Evolutionary conservation across 192 early-diverging fungal genomes (phyloP).

Genomic region (Entomortierella beljakovae): DNA sequence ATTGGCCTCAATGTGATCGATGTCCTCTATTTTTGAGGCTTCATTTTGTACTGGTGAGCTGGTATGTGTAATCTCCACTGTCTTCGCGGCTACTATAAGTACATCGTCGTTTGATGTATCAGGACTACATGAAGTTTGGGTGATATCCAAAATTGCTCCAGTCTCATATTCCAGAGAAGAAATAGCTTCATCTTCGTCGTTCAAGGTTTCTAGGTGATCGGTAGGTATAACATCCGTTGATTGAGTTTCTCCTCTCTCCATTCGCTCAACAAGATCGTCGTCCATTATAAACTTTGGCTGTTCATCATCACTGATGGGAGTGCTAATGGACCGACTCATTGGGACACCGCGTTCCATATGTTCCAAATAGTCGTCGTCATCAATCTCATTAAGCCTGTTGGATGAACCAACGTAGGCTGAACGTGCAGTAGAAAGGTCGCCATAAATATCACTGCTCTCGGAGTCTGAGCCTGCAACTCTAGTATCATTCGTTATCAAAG

Average conservation of each 20-base stretch:
- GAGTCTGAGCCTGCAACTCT: slow-evolving; percentile 1
- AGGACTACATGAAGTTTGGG: neutral
- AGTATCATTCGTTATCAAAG: neutral
- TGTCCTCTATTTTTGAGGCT: too few relatives aligned
- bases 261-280: slow-evolving; percentile 36
- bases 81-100: too few relatives aligned
- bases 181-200: neutral
- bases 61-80: too few relatives aligned
- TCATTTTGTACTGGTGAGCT: too few relatives aligned
- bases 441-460: slow-evolving; percentile 39
- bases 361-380: slow-evolving; percentile 49
- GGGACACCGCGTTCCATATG: slow-evolving; percentile 53
- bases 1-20: neutral
- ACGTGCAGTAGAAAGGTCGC: slow-evolving; percentile 42
- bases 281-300: slow-evolving; percentile 34
- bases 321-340: slow-evolving; percentile 49
- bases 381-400: slow-evolving; percentile 43
- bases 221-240: neutral
- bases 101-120: too few relatives aligned
- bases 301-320: slow-evolving; percentile 47
- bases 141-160: neutral
- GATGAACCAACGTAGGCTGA: slow-evolving; percentile 19
- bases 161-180: neutral
- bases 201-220: neutral
- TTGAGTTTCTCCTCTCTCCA: slow-evolving; percentile 43